Base-by-base conservation (phyloP, 192 early-diverging fungal genomes). In the Dispira parvispora region DNA sequence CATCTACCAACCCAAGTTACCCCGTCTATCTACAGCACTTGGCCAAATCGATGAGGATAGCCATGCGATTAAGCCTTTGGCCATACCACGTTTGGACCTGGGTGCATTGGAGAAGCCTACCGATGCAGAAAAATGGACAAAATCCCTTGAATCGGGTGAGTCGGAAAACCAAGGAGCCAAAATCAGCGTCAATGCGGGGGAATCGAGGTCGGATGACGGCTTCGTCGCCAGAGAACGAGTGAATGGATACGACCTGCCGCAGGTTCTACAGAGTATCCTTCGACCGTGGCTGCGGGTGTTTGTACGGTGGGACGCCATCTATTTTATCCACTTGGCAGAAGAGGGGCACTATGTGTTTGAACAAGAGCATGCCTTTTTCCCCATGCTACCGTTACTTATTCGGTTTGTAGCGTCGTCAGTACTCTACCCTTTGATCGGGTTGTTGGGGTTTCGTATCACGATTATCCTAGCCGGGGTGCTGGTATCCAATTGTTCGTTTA, bases 281-380 rank as follows among this genome's bases (percentile, higher is more conserved):
- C 45, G 68, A 69, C 42, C 32, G 58, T 60, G 42, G 66, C 54
- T 72, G 68, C 66, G 67, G 67, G 77, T 82, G 3, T 84, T 88
- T 66, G 70, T 92, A 9, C 75, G 89, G 8, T 96, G 94, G 94
- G 94, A 96, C 66, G 80, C 88, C 0, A 78, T 93, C 62, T 93
- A 94, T 69, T 92, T 92, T 75, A 61, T 85, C 25, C 75, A 84
- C 46, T 86, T 92, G 56, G 81, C 90, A 0, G 78, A 83, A 63
- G 58, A 77, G 25, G 86, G 86, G 3, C 57, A 60, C 2, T 96
- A 96, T 65, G 67, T 80, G 0, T 90, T 83, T 69, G 94, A 96
- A 66, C 89, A 96, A 66, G 86, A 84, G 62, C 76, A 85, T 71
- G 94, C 94, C 0, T 96, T 96, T 65, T 87, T 92, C 63, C 91